Percentiles rank a stretch among this genome's conserved stretches.
These are phyloP conservation scores for Globisporangium carolinianum DNA, from an alignment of 352 stramenopile species.

Conservation along the genomic window DNA sequence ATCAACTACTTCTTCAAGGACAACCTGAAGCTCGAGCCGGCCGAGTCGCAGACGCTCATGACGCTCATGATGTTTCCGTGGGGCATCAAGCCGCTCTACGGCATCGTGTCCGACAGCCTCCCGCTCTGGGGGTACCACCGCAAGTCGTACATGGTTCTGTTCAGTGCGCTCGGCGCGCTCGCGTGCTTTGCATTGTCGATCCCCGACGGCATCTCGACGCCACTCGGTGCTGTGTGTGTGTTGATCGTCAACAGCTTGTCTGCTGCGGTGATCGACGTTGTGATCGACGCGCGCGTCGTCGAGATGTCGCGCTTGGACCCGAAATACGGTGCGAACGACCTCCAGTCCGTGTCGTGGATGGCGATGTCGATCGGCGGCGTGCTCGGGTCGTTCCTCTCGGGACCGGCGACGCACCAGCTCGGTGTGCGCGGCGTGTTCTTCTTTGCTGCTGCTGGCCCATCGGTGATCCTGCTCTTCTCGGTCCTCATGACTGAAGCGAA, in stretches of 20 bases:
- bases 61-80: constrained; percentile 93
- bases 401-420: constrained; percentile 86
- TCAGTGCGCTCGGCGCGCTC: constrained; percentile 56
- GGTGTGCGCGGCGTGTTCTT: constrained; percentile 90
- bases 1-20: constrained; percentile 98
- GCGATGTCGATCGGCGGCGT: constrained; percentile 90
- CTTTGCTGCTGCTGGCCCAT: constrained; percentile 85
- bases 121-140: constrained; percentile 92
- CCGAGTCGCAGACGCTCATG: constrained; percentile 89
- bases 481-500: constrained; percentile 85
- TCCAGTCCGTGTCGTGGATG: constrained; percentile 94
- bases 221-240: constrained; percentile 44
- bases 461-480: constrained; percentile 87
- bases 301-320: constrained; percentile 88
- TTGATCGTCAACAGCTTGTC: constrained; percentile 82
- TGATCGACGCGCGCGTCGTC: constrained; percentile 95
- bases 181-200: constrained; percentile 58
- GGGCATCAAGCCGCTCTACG: constrained; percentile 95
- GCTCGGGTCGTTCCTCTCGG: constrained; percentile 90
- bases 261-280: constrained; percentile 93
- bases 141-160: constrained; percentile 93
- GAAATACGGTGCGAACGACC: constrained; percentile 85
- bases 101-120: constrained; percentile 93
- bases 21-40: constrained; percentile 90
- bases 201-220: constrained; percentile 44